Evolutionary conservation across 495 filamentous ascomycete genomes (phyloP).

Genomic region (Gamarada debralockiae): DNA sequence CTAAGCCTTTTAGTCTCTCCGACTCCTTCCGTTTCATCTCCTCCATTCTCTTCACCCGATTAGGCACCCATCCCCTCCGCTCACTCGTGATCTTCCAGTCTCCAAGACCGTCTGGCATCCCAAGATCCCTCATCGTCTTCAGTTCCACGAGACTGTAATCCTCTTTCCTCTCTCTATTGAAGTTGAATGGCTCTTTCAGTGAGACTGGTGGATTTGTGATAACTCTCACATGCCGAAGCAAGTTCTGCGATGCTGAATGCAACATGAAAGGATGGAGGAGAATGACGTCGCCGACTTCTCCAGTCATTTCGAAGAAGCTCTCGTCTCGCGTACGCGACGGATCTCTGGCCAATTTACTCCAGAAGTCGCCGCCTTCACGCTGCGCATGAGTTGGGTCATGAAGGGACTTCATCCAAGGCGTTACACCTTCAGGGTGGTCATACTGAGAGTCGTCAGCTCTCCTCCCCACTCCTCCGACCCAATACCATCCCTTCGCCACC

Average conservation of each 20-base stretch:
- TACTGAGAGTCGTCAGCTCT: too few species aligned
- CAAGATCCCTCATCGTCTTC: constrained; percentile 59
- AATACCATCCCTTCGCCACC: background rate
- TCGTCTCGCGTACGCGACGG: constrained; percentile 27
- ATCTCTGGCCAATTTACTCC: constrained; percentile 42
- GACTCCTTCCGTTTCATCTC: constrained; percentile 45
- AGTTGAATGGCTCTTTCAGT: constrained; percentile 59
- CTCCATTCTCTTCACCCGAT: constrained; percentile 40
- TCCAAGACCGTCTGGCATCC: constrained; percentile 47
- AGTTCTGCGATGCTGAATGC: constrained; percentile 60
- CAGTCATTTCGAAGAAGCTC: constrained; percentile 63
- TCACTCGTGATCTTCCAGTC: constrained; percentile 56
- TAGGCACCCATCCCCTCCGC: constrained; percentile 29
- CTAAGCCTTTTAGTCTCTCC: constrained; percentile 5
- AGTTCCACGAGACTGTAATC: constrained; percentile 65
- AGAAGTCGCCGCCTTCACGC: constrained; percentile 48
- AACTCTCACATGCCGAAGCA: constrained; percentile 53
- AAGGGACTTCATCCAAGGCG: constrained; percentile 57
- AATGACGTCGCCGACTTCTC: constrained; percentile 61
- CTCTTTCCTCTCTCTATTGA: constrained; percentile 52
- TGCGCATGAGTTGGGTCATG: constrained; percentile 33
- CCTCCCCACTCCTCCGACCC: background rate
- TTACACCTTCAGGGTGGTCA: constrained; percentile 65
- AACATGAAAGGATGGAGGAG: constrained; percentile 73
- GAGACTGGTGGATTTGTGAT: constrained; percentile 72